Conservation (phyloP, 345 rosid genomes). For the Mangifera indica region DNA sequence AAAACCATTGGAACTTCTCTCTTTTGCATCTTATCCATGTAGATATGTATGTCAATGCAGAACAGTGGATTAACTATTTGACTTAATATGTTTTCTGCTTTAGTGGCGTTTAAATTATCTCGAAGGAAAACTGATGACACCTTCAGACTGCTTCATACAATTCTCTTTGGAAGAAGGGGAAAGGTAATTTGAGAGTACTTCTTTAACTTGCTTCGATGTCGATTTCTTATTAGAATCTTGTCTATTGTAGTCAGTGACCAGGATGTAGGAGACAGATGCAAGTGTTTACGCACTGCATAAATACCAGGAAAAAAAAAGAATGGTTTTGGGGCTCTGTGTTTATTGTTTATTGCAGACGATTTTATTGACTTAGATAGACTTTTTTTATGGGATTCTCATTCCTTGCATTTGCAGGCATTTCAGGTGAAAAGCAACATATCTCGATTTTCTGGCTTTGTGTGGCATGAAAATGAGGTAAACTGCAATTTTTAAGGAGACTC, state of each 20-base stretch:
- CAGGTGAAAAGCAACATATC: conserved; percentile 78
- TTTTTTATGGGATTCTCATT: conserved; percentile 23
- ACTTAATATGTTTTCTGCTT: conserved; percentile 14
- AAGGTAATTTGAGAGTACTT: conserved; percentile 48
- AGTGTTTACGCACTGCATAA: background rate
- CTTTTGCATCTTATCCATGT: background rate
- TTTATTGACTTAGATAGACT: conserved; percentile 2
- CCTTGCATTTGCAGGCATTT: conserved; percentile 64
- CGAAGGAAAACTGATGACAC: conserved; percentile 77
- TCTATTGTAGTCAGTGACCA: background rate
- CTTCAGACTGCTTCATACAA: conserved; percentile 65
- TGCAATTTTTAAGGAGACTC: background rate
- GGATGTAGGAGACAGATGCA: background rate
- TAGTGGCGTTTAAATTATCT: conserved; percentile 83
- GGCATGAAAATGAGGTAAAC: conserved; percentile 86
- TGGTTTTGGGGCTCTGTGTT: conserved; percentile 11
- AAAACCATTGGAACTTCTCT: background rate
- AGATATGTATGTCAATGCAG: background rate
- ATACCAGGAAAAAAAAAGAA: conserved; percentile 2
- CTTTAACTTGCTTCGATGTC: background rate
- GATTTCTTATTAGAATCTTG: background rate
- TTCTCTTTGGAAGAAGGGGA: conserved; percentile 81
- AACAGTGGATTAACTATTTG: background rate
- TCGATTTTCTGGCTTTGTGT: conserved; percentile 86
- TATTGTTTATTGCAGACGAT: background rate